Conservation (phyloP, 2,329 filamentous ascomycete species). For the Alternaria longipes region DNA sequence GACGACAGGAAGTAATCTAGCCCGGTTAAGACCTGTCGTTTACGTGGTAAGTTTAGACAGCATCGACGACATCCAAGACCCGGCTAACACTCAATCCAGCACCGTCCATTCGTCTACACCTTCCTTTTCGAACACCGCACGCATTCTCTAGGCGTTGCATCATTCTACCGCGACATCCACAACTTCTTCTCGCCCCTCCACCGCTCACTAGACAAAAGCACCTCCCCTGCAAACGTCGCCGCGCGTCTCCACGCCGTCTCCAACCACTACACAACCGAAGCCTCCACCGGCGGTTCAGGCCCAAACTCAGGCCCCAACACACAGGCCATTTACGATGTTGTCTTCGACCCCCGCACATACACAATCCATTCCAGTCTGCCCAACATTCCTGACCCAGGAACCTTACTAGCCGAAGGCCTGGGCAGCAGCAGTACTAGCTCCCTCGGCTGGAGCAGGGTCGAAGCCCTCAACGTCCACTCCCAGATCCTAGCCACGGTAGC, state of each 20-base stretch:
- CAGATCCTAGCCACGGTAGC: slow-evolving; percentile 66
- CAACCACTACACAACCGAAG: slow-evolving; percentile 47
- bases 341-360: slow-evolving; percentile 67
- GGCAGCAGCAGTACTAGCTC: slow-evolving; percentile 16
- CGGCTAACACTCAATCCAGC: slow-evolving; percentile 31
- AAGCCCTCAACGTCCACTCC: slow-evolving; percentile 69
- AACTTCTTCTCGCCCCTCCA: slow-evolving; percentile 61
- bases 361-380: slow-evolving; percentile 70
- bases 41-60: slow-evolving; percentile 63
- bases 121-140: slow-evolving; percentile 74
- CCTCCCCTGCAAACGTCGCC: slow-evolving; percentile 53
- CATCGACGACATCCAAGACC: too few species aligned
- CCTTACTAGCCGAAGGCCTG: slow-evolving; percentile 52
- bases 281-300: slow-evolving; percentile 41
- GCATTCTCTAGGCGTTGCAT: slow-evolving; percentile 58
- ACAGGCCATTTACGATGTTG: slow-evolving; percentile 66
- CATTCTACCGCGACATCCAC: slow-evolving; percentile 61
- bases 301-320: slow-evolving; percentile 44
- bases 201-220: slow-evolving; percentile 55
- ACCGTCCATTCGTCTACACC: slow-evolving; percentile 78
- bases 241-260: slow-evolving; percentile 53
- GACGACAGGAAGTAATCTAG: slow-evolving; percentile 17
- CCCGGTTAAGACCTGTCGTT: slow-evolving; percentile 70
- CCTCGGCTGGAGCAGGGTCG: slow-evolving; percentile 61
- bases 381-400: slow-evolving; percentile 67